Percentiles rank a stretch among this genome's conserved stretches.
Evolutionary conservation across 208 protist species (phyloP).

Genomic region (Acanthamoeba sp.): DNA sequence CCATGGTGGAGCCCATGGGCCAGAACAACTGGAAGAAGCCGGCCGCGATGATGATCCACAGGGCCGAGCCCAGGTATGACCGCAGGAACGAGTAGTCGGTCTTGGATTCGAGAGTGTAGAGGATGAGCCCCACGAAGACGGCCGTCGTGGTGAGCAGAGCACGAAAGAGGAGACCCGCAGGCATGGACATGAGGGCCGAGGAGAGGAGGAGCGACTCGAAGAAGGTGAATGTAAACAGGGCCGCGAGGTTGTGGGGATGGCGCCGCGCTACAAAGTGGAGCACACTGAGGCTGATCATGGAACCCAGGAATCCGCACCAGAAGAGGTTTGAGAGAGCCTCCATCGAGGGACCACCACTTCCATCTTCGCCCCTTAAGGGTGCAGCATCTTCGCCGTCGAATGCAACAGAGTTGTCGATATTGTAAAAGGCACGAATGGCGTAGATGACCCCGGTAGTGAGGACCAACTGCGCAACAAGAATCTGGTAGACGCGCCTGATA

Average conservation of each 20-base stretch:
- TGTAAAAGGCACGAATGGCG: background rate
- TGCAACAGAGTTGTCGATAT: background rate
- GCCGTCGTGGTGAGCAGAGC: constrained; percentile 30
- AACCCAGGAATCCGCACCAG: constrained; percentile 28
- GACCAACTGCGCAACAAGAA: constrained; percentile 10
- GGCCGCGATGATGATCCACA: constrained; percentile 28
- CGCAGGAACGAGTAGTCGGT: constrained; percentile 33
- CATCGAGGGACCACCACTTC: background rate
- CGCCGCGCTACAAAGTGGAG: constrained; percentile 7
- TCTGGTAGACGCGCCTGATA: constrained; percentile 10
- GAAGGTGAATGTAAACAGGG: constrained; percentile 28
- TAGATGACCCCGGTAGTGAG: background rate
- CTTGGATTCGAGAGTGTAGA: constrained; percentile 44
- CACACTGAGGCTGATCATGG: background rate
- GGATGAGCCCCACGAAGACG: constrained; percentile 54
- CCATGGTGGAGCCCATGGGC: constrained; percentile 19
- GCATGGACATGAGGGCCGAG: background rate
- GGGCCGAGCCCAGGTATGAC: background rate
- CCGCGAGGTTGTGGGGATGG: constrained; percentile 16
- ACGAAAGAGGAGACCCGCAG: background rate
- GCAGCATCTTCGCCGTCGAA: background rate
- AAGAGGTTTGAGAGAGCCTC: constrained; percentile 38
- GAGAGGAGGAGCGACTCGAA: constrained; percentile 30
- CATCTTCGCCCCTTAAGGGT: background rate
- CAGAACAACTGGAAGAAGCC: constrained; percentile 50